Evolutionary conservation across 768 basidiomycete genomes (phyloP).

Genomic region (Phlegmacium glaucopus): DNA sequence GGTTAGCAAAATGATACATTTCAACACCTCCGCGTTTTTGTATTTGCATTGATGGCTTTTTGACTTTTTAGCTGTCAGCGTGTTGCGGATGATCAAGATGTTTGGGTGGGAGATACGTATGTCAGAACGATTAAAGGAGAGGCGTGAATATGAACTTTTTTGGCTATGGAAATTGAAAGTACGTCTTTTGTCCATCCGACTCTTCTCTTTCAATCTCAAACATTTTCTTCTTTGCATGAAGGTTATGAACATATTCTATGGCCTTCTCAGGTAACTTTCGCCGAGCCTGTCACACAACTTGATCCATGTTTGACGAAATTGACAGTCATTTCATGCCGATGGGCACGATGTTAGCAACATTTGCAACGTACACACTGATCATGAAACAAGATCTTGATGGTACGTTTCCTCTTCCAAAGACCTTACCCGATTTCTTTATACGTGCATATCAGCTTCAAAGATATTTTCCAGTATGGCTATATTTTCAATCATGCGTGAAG

Average conservation of each 20-base stretch:
- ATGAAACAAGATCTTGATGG: conserved; percentile 31
- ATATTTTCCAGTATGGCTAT: conserved; percentile 56
- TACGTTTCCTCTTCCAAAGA: not conserved
- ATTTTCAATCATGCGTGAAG: conserved; percentile 56
- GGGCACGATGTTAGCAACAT: conserved; percentile 16
- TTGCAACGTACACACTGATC: conserved; percentile 46
- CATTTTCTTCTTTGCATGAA: not conserved
- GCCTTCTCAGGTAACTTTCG: conserved; percentile 36
- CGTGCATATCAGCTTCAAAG: conserved; percentile 38
- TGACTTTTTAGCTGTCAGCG: conserved; percentile 50
- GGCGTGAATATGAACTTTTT: conserved; percentile 60
- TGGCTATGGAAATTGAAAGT: conserved; percentile 24
- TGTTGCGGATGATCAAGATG: conserved; percentile 67
- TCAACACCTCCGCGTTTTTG: not conserved
- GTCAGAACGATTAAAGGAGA: conserved; percentile 45
- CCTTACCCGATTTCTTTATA: not conserved
- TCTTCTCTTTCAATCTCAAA: conserved; percentile 3
- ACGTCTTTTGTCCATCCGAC: too few species aligned
- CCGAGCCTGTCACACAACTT: not conserved
- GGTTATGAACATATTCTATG: not conserved
- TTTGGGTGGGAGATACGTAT: conserved; percentile 68
- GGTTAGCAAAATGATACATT: conserved; percentile 28
- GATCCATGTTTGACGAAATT: not conserved
- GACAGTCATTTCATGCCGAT: conserved; percentile 3
- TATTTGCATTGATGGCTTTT: conserved; percentile 22